These are phyloP conservation scores for Fusarium vanettenii DNA, from an alignment of 2,329 filamentous ascomycete species.

Conservation along the genomic window DNA sequence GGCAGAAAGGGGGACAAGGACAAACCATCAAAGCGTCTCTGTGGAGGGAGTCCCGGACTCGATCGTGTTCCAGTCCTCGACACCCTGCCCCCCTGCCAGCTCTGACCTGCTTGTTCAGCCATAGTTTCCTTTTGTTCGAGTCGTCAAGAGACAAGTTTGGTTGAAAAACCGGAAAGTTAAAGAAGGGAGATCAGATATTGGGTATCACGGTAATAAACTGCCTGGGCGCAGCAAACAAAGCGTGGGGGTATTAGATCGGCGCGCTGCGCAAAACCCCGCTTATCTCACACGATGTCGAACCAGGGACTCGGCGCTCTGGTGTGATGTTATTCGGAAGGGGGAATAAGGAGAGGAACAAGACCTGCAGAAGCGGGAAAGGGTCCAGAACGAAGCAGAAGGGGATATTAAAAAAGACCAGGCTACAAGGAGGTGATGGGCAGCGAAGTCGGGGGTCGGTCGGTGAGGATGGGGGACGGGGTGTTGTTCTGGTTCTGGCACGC, in stretches of 20 bases:
- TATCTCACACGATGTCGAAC: constrained; percentile 25
- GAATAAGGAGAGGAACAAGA: not conserved
- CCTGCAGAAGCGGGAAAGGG: constrained; percentile 4
- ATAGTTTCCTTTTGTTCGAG: constrained; percentile 33
- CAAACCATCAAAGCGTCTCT: constrained; percentile 53
- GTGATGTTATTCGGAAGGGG: constrained; percentile 21
- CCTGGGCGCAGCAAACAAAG: constrained; percentile 21
- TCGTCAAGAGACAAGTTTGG: constrained; percentile 8
- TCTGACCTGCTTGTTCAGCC: constrained; percentile 44
- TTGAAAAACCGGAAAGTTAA: not conserved
- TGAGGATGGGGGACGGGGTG: constrained; percentile 26
- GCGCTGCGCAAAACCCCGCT: constrained; percentile 36
- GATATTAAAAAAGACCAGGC: constrained; percentile 29
- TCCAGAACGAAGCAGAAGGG: constrained; percentile 10
- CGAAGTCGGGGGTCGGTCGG: constrained; percentile 39
- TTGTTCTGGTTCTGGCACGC: constrained; percentile 26
- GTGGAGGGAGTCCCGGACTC: constrained; percentile 46
- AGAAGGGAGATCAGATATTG: constrained; percentile 10
- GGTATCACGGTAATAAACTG: constrained; percentile 29
- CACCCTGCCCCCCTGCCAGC: constrained; percentile 39
- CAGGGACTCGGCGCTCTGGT: constrained; percentile 11
- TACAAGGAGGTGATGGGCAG: constrained; percentile 21
- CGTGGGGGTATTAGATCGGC: constrained; percentile 26
- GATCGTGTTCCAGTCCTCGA: constrained; percentile 44
- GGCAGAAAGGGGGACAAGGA: constrained; percentile 9